Evolutionary conservation across 73 alveolate genomes (phyloP).

Genomic region (Strombidium stylifer): DNA sequence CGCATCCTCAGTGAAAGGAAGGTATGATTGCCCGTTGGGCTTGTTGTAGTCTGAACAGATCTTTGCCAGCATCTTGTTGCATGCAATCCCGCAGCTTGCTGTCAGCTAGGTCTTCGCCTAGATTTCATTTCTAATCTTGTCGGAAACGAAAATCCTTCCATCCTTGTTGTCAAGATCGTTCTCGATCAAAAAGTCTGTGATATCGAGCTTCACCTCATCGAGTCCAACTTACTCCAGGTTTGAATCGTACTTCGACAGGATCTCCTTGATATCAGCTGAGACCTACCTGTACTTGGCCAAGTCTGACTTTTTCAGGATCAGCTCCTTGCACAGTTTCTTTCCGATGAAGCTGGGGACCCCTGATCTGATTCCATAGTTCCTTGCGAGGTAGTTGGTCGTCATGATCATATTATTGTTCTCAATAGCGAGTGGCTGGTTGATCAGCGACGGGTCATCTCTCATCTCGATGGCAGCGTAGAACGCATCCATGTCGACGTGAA

Average conservation of each 20-base stretch:
- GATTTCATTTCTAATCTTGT: constrained; percentile 75
- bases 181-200: constrained; percentile 73
- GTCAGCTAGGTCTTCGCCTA: constrained; percentile 82
- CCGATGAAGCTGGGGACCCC: constrained; percentile 99
- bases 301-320: constrained; percentile 74
- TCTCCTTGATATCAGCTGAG: constrained; percentile 38
- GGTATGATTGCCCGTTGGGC: constrained; percentile 92
- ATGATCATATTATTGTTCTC: constrained; percentile 92
- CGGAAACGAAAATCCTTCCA: constrained; percentile 74
- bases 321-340: constrained; percentile 88
- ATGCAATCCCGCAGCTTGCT: constrained; percentile 97
- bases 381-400: constrained; percentile 95
- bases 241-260: constrained; percentile 83
- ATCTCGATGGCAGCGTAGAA: constrained; percentile 98
- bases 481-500: constrained; percentile 99
- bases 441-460: constrained; percentile 91
- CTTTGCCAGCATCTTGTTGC: constrained; percentile 97
- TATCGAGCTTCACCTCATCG: constrained; percentile 95
- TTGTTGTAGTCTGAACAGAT: constrained; percentile 94
- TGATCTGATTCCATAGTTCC: constrained; percentile 95
- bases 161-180: constrained; percentile 56
- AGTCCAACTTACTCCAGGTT: constrained; percentile 82
- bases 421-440: constrained; percentile 96
- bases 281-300: constrained; percentile 70
- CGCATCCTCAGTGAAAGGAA: constrained; percentile 60